phyloP scores from a whole-genome alignment of 2,329 filamentous ascomycete species.

The Colletotrichum orbiculare region DNA sequence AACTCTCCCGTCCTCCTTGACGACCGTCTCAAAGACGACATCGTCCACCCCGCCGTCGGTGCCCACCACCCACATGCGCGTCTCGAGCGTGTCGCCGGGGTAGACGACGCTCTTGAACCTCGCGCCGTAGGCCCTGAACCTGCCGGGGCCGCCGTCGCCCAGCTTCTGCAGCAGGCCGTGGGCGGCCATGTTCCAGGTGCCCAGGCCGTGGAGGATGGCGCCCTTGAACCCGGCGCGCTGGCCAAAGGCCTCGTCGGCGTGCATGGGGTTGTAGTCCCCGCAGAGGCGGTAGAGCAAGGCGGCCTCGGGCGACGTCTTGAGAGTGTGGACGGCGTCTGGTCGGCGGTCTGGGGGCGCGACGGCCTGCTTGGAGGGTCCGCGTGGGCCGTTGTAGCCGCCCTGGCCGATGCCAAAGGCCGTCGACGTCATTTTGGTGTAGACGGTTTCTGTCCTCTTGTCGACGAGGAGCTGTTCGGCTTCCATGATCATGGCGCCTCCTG shows the following conservation, averaged over 20 bases:
- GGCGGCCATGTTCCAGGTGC: slow-evolving; percentile 59
- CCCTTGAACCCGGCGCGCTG: slow-evolving; percentile 56
- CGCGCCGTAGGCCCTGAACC: slow-evolving; percentile 55
- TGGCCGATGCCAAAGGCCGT: slow-evolving; percentile 57
- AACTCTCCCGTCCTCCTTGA: slow-evolving; percentile 50
- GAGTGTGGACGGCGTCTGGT: slow-evolving; percentile 51
- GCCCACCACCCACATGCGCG: slow-evolving; percentile 54
- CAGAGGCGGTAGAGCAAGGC: slow-evolving; percentile 57
- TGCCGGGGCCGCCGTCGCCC: slow-evolving; percentile 51
- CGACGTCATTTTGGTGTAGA: slow-evolving; percentile 52
- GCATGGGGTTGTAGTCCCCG: slow-evolving; percentile 61
- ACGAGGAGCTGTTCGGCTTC: slow-evolving; percentile 53
- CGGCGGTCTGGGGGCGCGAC: slow-evolving; percentile 46
- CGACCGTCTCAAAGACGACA: slow-evolving; percentile 53
- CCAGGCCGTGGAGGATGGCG: slow-evolving; percentile 57
- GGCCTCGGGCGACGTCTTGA: slow-evolving; percentile 51
- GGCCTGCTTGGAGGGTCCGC: slow-evolving; percentile 49
- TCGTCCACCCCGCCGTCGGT: slow-evolving; percentile 46
- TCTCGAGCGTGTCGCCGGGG: slow-evolving; percentile 57
- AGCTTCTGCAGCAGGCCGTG: slow-evolving; percentile 53
- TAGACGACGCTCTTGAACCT: slow-evolving; percentile 59
- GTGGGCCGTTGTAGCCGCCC: slow-evolving; percentile 56
- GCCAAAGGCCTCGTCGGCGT: slow-evolving; percentile 55
- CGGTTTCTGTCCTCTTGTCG: slow-evolving; percentile 50
- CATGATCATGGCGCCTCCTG: slow-evolving; percentile 53